Evolutionary conservation across 371 early-diverging fungal genomes (phyloP), one percentile per base, ranked within the genome.

Genomic region (Gilbertella persicaria): DNA sequence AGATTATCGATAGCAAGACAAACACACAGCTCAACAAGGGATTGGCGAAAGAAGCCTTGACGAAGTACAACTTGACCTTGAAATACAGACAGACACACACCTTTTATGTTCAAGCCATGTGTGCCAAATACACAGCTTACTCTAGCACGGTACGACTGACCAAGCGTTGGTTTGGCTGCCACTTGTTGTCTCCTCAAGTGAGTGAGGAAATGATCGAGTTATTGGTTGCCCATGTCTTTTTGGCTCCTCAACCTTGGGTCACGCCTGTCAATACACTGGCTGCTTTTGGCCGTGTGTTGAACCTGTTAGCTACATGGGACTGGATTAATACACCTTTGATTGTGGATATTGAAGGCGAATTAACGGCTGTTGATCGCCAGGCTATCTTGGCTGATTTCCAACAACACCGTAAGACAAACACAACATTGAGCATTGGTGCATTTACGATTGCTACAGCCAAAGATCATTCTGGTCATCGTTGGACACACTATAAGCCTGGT

Each of bases 101-200:
- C 14, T 81, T 79, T 39, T 77, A 75, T 46, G 66, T 92, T 12
- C 88, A 87, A 58, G 82, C 82, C n/a, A 69, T 89, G 35, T 84
- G 86, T 64, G 84, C 85, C 36, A 73, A 73, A 51, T 82, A 75
- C 55, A 84, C 89, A 24, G 81, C 87, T 0, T 79, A 82, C 20
- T 87, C 90, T 17, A 62, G 79, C 29, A 87, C 90, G 0, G 79
- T 92, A 26, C 86, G 95, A 13, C 67, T 97, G 23, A 70, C 84
- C 17, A 96, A 96, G 76, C 84, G 94, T 47, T 97, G 95, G 93
- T 71, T 95, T 36, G 78, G 84, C 9, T 75, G 90, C 24, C 95
- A 96, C 53, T 53, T 92, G 59, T 63, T 87, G 20, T 69, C 83
- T 14, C 63, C 68, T 29, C 86, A 83, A 29, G 55, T 83, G 3